Conservation (phyloP, 768 basidiomycete genomes). For the Tricholoma sp. region DNA sequence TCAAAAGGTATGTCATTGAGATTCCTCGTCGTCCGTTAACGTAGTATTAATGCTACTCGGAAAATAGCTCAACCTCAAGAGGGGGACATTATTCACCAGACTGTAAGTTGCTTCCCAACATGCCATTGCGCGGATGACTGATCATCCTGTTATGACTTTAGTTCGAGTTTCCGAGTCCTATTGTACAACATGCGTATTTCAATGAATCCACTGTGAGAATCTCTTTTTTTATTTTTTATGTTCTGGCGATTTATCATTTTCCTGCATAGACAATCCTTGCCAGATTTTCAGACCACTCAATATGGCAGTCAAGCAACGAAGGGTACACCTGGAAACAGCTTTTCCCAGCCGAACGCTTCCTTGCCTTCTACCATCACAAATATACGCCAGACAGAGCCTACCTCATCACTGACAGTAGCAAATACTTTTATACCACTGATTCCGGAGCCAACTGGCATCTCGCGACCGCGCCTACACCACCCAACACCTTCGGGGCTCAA, state of each 20-base stretch:
- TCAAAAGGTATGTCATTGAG: no score
- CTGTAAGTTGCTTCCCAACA: slow-evolving; percentile 37
- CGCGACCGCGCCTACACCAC: slow-evolving; percentile 54
- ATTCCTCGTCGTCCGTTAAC: not conserved
- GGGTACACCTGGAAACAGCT: slow-evolving; percentile 86
- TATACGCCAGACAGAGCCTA: slow-evolving; percentile 81
- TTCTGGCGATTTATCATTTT: not conserved
- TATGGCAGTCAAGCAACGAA: slow-evolving; percentile 96
- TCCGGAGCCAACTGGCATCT: slow-evolving; percentile 69
- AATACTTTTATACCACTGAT: slow-evolving; percentile 79
- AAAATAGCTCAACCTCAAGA: slow-evolving; percentile 68
- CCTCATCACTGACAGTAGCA: slow-evolving; percentile 66
- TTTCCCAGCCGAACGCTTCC: slow-evolving; percentile 55
- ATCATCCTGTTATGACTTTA: slow-evolving; percentile 20
- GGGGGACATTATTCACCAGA: slow-evolving; percentile 74
- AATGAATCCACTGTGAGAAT: slow-evolving; percentile 59
- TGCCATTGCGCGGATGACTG: not conserved
- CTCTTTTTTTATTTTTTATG: not conserved
- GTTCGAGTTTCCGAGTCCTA: slow-evolving; percentile 60
- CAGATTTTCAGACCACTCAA: slow-evolving; percentile 64
- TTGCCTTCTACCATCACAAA: slow-evolving; percentile 84
- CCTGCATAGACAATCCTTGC: slow-evolving; percentile 74
- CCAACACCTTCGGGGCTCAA: slow-evolving; percentile 74
- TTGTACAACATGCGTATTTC: slow-evolving; percentile 84
- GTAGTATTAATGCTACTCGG: not conserved